A percentile compares a stretch with the other conserved stretches of the same genome.
Evolutionary conservation across 2,329 filamentous ascomycete genomes (phyloP).

Genomic region (Fusarium keratoplasticum): DNA sequence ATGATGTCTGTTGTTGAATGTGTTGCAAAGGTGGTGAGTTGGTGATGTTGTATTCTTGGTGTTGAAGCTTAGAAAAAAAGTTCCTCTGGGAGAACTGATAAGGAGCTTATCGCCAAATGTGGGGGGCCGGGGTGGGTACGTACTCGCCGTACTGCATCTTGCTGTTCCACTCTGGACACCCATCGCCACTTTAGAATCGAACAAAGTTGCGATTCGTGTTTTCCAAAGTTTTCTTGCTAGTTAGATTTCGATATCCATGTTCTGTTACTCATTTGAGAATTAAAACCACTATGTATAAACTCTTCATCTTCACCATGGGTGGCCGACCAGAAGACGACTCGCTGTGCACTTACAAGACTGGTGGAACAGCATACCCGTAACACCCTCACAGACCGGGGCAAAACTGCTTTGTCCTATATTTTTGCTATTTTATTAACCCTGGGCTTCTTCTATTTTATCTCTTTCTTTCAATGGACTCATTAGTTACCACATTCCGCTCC

Average conservation of each 20-base stretch:
- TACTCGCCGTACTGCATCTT: not conserved
- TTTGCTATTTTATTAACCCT: not conserved
- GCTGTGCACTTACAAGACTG: not conserved
- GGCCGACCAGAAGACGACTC: not conserved
- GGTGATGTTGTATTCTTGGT: slow-evolving; percentile 15
- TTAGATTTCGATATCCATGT: not conserved
- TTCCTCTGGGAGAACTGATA: slow-evolving; percentile 10
- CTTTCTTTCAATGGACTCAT: not conserved
- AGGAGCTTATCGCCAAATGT: not conserved
- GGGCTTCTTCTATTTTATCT: rapidly evolving
- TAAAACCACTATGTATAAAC: not conserved
- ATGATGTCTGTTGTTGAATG: slow-evolving; percentile 60
- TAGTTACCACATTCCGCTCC: not conserved
- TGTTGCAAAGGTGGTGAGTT: not conserved
- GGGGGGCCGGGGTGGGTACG: not conserved
- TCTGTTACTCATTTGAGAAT: not conserved
- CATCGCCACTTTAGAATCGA: not conserved
- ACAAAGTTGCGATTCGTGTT: not conserved
- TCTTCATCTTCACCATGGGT: not conserved
- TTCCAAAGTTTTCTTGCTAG: not conserved
- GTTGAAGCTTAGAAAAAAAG: slow-evolving; percentile 1
- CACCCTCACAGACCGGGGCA: not conserved
- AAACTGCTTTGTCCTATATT: not conserved
- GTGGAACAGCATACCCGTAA: not conserved
- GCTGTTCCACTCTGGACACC: not conserved